A percentile compares a stretch with the other conserved stretches of the same genome.
These are phyloP conservation scores for Chaetomiaceae sp. DNA, from an alignment of 2,329 filamentous ascomycete species.

Conservation along the genomic window DNA sequence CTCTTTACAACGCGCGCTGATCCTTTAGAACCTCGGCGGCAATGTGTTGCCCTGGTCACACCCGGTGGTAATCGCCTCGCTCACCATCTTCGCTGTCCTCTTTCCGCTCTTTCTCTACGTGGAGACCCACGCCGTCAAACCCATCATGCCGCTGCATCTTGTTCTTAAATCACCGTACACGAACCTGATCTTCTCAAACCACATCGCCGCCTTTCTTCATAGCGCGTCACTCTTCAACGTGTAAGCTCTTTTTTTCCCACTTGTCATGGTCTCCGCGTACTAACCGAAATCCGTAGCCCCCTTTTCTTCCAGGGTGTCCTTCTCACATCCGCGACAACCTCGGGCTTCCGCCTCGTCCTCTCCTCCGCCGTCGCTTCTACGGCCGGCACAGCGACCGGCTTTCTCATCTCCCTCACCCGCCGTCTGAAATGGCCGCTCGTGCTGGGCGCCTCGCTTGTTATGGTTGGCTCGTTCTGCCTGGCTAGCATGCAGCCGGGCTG, in stretches of 20 bases:
- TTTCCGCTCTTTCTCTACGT: conserved; percentile 48
- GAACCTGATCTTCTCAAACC: conserved; percentile 53
- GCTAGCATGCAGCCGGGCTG: conserved; percentile 45
- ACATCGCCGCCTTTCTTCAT: conserved; percentile 43
- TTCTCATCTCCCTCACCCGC: conserved; percentile 54
- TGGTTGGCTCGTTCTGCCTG: conserved; percentile 47
- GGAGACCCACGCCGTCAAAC: conserved; percentile 44
- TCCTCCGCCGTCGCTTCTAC: conserved; percentile 52
- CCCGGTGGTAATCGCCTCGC: conserved; percentile 48
- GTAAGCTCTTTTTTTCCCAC: conserved; percentile 14
- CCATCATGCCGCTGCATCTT: conserved; percentile 55
- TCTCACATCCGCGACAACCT: conserved; percentile 60
- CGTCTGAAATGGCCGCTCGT: conserved; percentile 55
- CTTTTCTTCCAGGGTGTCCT: conserved; percentile 73
- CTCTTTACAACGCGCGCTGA: too few species aligned
- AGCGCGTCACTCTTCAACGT: conserved; percentile 57
- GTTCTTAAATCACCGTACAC: conserved; percentile 45
- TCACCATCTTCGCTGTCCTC: conserved; percentile 41
- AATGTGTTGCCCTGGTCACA: conserved; percentile 58
- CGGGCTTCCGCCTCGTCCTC: conserved; percentile 64
- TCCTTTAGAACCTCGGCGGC: conserved; percentile 51
- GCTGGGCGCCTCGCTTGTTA: conserved; percentile 41
- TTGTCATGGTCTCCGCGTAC: too few species aligned
- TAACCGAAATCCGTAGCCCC: conserved; percentile 40
- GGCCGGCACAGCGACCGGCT: conserved; percentile 52